Conservation (phyloP, 129 eudicot genomes). For the sunflower (Helianthus annuus) region HanXRQr2.0-SUNRISE NC_035441.2:168946451-168946950, state of each 20-base stretch:
- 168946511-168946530: conserved; percentile 29
- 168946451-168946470: conserved; percentile 34
- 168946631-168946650: conserved; percentile 12
- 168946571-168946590: conserved; percentile 28
- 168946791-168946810: no score
- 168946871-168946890: no score
- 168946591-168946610: conserved; percentile 30
- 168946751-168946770: no score
- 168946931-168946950: no score
- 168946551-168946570: conserved; percentile 29
- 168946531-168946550: conserved; percentile 28
- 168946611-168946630: conserved; percentile 37
- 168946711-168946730: no score
- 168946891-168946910: no score
- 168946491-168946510: conserved; percentile 25
- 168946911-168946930: no score
- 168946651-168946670: not conserved
- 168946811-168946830: no score
- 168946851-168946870: not conserved
- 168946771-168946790: no score
- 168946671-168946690: not conserved
- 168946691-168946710: no score
- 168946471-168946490: conserved; percentile 31
- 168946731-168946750: no score
- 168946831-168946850: not conserved